Evolutionary conservation across 371 early-diverging fungal genomes (phyloP), one percentile per base, ranked within the genome.

Genomic region (Actinomortierella wolfii): DNA sequence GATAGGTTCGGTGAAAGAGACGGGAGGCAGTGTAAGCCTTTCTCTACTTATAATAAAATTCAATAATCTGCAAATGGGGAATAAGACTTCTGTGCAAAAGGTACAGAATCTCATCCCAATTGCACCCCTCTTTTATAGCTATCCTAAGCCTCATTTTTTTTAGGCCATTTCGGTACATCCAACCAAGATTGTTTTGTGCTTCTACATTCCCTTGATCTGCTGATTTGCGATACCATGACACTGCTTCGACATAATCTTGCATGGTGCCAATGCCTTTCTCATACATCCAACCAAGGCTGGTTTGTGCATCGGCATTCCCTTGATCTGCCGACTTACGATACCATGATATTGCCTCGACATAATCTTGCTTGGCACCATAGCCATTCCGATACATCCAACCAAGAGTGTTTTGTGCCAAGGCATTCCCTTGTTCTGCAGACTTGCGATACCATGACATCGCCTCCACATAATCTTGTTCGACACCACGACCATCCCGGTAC

Each of bases 381-480:
- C 94, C 95, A 54, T 91, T 90, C 69, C 93, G 91, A 63, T 87
- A 86, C 61, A 90, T 93, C 61, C 87, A 92, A 6, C 93, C 95
- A 1, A 94, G 81, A 49, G 92, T 94, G 74, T 88, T 92, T 62
- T 89, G 79, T 7, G 85, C 86, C 66, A 81, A 81, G 9, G 84
- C 83, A 64, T 93, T 90, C 14, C 92, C 92, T 68, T 92, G 91
- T 5, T 82, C 67, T 0, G 94, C 92, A 1, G 94, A 91, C 54
- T 80, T 78, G n/a, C 76, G 82, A 76, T 93, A 96, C 93, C 94
- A 95, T 52, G 85, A 79, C 21, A 88, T 82, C 17, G 89, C 94
- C 51, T 79, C 57, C 13, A 58, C 67, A 51, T 85, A 77, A 73
- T 92, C 81, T 58, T 81, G 82, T 2, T 67, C 60, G 0, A 85